Conservation (phyloP, 2,329 filamentous ascomycete species). For the Parastagonospora avenae region DNA sequence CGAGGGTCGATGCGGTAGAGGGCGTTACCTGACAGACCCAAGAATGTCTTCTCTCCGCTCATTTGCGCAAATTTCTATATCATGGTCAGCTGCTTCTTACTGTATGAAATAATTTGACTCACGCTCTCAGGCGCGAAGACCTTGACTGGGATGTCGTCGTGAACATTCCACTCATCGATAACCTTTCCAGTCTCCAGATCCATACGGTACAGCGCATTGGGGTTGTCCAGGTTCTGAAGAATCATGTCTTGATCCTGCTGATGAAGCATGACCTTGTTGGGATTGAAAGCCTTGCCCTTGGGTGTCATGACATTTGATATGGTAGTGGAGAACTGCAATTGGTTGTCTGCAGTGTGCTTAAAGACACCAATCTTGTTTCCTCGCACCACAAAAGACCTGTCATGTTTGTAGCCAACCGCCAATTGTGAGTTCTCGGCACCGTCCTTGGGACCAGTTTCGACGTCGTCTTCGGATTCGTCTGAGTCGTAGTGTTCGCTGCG, state of each 20-base stretch:
- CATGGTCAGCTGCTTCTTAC: conserved; percentile 27
- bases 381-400: conserved; percentile 94
- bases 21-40: conserved; percentile 90
- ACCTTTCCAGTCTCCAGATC: conserved; percentile 97
- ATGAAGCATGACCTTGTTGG: conserved; percentile 96
- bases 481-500: conserved; percentile 75
- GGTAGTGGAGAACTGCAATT: conserved; percentile 93
- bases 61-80: conserved; percentile 90
- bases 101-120: conserved; percentile 30
- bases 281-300: conserved; percentile 79
- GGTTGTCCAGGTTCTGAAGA: conserved; percentile 79
- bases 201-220: conserved; percentile 94
- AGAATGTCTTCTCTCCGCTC: conserved; percentile 92
- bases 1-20: conserved; percentile 94
- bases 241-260: conserved; percentile 89
- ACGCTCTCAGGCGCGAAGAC: conserved; percentile 90
- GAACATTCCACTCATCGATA: conserved; percentile 97
- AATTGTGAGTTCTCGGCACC: conserved; percentile 91
- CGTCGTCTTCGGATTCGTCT: conserved; percentile 81
- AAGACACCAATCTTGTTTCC: conserved; percentile 99
- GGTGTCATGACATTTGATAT: conserved; percentile 96
- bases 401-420: conserved; percentile 95
- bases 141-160: conserved; percentile 91
- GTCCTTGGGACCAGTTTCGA: conserved; percentile 69
- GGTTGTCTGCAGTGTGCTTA: conserved; percentile 91